Base-by-base conservation (phyloP, 1,284 basidiomycete genomes). In the Exobasidium cylindrosporum region DNA sequence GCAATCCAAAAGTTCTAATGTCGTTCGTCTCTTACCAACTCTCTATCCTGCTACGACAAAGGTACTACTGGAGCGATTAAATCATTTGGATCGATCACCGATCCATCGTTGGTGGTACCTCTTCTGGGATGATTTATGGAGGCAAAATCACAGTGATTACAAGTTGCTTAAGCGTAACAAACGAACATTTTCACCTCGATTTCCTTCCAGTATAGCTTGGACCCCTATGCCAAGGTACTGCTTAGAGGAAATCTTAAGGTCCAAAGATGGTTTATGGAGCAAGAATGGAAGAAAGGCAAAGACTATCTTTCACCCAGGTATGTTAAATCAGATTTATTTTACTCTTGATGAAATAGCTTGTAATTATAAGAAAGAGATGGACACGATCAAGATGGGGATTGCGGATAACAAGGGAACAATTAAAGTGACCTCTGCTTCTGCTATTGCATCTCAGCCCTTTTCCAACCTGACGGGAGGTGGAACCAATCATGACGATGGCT, bases 101-200 rank as follows among this genome's bases (percentile, higher is more conserved):
- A 80, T 86, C 0, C 82, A 85, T n/a, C 84, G 85, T 0, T 91
- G 89, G 87, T 92, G 90, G 89, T 91, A 88, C 76, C 83, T 90
- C 6, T 86, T 89, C 70, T 91, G 88, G 87, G 88, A 89, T 64
- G 70, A 86, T 78, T 24, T 73, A 54, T 70, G 60, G 67, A 57
- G 72, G 6, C 61, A 65, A 44, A 77, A 76, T 60, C 62, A 52
- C 31, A 57, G 43, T 24, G 66, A 72, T 60, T 69, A 69, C 58
- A 31, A 40, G 40, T 54, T 89, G 86, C 87, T 83, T 87, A 65
- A 83, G 86, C 66, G 89, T 89, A 76, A 80, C 84, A 69, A 84
- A 83, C 55, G 59, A 29, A 55, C 88, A 73, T 91, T 91, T 74
- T 86, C 88, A 70, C 89, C 90, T 0, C 84, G 87, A 69, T 90